Base-by-base conservation (phyloP, 352 stramenopile genomes). In the Elongisporangium anandrum region DNA sequence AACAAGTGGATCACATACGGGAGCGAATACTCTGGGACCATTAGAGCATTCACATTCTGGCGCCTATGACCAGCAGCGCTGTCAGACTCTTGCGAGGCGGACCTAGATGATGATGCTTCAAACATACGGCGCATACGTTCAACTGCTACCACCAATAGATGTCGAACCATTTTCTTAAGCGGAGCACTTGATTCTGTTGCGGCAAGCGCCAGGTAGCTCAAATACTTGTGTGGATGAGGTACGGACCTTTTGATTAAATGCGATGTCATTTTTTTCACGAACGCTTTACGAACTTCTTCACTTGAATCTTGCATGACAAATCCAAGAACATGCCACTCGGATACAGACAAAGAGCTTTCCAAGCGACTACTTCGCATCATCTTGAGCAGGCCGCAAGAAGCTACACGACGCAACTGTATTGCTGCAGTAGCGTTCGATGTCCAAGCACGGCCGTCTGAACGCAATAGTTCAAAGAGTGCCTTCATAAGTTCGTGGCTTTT, bases 1-100 rank as follows among this genome's bases (percentile, higher is more conserved):
- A 94, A 60, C 29, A 96, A 65, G 64, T 96, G 87, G 52, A 96
- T 80, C 13, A 90, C 81, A 29, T 92, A 94, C 16, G 81, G 85
- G 24, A 96, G 56, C 7, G 75, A 63, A 52, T 94, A 96, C 61
- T 96, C 87, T 1, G 87, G 87, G 15, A 94, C 82, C 69, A 96
- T 85, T 7, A 96, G 63, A 17, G 84, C 81, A 38, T 48, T 72
- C 2, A 50, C 57, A 34, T 69, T 63, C 24, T 79, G 66, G 0
- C 50, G 55, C 17, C 65, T 60, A 23, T 72, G 58, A 16, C 71
- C 64, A 22, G 53, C 54, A 20, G 52, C 64, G n/a, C 61, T 61
- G 17, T 53, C 59, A 2, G 45, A 24, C n/a, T 66, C 58, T 13
- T 26, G 17, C 4, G 54, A 47, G 9, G 22, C 17, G 21, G 53